Conservation (phyloP, 768 basidiomycete genomes). For the Pleurotus ostreatus region DNA sequence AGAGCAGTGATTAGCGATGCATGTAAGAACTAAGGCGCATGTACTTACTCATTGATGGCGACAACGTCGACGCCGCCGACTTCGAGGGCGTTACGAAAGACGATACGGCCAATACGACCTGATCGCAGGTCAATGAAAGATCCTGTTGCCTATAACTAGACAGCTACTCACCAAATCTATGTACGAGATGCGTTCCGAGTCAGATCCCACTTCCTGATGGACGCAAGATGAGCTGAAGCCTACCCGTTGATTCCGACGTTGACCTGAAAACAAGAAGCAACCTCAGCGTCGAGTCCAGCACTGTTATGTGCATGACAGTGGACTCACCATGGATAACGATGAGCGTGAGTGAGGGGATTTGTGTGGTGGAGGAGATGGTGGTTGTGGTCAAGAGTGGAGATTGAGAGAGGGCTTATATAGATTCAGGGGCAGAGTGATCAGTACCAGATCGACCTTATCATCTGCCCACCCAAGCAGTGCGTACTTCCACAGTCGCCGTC, state of each 20-base stretch:
- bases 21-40: neutral
- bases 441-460: slow-evolving; percentile 6
- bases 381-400: slow-evolving; percentile 8
- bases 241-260: slow-evolving; percentile 98
- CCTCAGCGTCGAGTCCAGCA: neutral
- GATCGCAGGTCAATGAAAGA: neutral
- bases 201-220: neutral
- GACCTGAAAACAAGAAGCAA: slow-evolving; percentile 36
- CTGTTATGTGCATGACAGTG: neutral
- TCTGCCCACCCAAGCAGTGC: slow-evolving; percentile 1
- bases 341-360: neutral
- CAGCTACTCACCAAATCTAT: slow-evolving; percentile 67
- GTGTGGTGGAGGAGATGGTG: neutral
- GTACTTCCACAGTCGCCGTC: neutral
- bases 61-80: slow-evolving; percentile 77
- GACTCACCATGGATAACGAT: slow-evolving; percentile 9
- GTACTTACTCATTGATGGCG: slow-evolving; percentile 87
- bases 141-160: neutral
- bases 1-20: neutral
- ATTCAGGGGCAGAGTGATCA: neutral
- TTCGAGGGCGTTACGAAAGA: slow-evolving; percentile 84
- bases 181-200: slow-evolving; percentile 10
- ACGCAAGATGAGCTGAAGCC: slow-evolving; percentile 20
- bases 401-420: slow-evolving; percentile 7
- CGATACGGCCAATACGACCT: slow-evolving; percentile 99